These are phyloP conservation scores for Microthyrium microscopicum DNA, from an alignment of 2,329 filamentous ascomycete genomes.

Conservation along the genomic window DNA sequence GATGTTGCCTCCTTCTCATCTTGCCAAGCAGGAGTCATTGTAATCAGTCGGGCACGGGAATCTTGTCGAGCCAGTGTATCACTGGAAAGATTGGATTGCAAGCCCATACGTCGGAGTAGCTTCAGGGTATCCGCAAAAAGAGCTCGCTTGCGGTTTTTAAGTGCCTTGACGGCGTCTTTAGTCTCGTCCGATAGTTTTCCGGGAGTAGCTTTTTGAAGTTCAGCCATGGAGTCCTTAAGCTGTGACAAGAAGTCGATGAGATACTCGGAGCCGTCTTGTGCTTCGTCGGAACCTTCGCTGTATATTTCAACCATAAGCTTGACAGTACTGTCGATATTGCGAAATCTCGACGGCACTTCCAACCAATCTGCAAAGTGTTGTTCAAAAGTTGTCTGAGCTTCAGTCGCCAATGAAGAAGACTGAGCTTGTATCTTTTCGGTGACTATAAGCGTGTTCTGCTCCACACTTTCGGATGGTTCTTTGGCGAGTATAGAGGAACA, in stretches of 20 bases:
- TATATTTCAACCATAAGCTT: constrained; percentile 57
- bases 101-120: constrained; percentile 71
- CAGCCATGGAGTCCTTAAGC: constrained; percentile 48
- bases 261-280: constrained; percentile 39
- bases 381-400: constrained; percentile 10
- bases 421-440: too few species aligned
- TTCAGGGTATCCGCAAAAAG: constrained; percentile 81
- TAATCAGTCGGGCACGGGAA: constrained; percentile 52
- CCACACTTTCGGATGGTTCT: constrained; percentile 5
- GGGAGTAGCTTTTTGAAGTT: constrained; percentile 74
- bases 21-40: constrained; percentile 29
- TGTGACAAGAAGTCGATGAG: constrained; percentile 54
- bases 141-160: constrained; percentile 80
- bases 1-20: constrained; percentile 10
- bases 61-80: constrained; percentile 58
- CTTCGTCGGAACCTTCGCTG: constrained; percentile 32
- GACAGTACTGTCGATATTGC: constrained; percentile 52
- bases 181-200: constrained; percentile 71
- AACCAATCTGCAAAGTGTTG: constrained; percentile 16
- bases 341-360: constrained; percentile 45
- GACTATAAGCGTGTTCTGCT: background rate
- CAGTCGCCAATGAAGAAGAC: background rate
- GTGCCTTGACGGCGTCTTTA: constrained; percentile 65
- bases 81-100: constrained; percentile 65
- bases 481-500: constrained; percentile 40